A percentile compares a stretch with the other conserved stretches of the same genome.
Evolutionary conservation across 2,329 filamentous ascomycete genomes (phyloP).

Genomic region (Spiromastix sp.): DNA sequence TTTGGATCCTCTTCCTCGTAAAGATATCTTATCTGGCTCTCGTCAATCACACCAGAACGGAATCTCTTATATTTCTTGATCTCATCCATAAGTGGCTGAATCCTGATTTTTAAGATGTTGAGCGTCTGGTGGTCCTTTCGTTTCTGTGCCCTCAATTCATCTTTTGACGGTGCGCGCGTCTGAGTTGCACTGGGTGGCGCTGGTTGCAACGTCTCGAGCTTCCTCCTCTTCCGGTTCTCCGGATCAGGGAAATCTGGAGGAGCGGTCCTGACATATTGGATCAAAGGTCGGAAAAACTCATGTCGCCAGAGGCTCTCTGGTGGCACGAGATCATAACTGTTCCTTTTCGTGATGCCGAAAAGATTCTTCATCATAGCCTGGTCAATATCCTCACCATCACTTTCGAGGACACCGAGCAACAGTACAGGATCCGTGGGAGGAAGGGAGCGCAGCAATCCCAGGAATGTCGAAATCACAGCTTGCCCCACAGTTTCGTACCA

Average conservation of each 20-base stretch:
- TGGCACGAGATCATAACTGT: slow-evolving; percentile 58
- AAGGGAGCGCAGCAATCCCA: slow-evolving; percentile 68
- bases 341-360: slow-evolving; percentile 77
- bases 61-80: slow-evolving; percentile 92
- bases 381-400: slow-evolving; percentile 49
- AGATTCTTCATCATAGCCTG: slow-evolving; percentile 56
- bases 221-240: slow-evolving; percentile 73
- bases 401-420: slow-evolving; percentile 74
- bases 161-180: slow-evolving; percentile 55
- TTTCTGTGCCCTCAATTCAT: slow-evolving; percentile 69
- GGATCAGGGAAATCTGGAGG: slow-evolving; percentile 83
- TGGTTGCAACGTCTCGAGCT: slow-evolving; percentile 64
- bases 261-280: slow-evolving; percentile 65
- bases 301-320: slow-evolving; percentile 55
- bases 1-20: slow-evolving; percentile 73
- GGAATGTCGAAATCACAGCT: slow-evolving; percentile 64
- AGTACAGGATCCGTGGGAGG: slow-evolving; percentile 86
- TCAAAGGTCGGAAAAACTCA: slow-evolving; percentile 68
- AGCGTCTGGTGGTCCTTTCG: slow-evolving; percentile 74
- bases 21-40: slow-evolving; percentile 65
- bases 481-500: slow-evolving; percentile 68
- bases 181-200: slow-evolving; percentile 59
- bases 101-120: slow-evolving; percentile 75
- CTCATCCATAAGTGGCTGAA: slow-evolving; percentile 96
- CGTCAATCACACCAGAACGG: slow-evolving; percentile 66